phyloP scores from a whole-genome alignment of 2,329 filamentous ascomycete species.

The Penicillium sumatraense region DNA sequence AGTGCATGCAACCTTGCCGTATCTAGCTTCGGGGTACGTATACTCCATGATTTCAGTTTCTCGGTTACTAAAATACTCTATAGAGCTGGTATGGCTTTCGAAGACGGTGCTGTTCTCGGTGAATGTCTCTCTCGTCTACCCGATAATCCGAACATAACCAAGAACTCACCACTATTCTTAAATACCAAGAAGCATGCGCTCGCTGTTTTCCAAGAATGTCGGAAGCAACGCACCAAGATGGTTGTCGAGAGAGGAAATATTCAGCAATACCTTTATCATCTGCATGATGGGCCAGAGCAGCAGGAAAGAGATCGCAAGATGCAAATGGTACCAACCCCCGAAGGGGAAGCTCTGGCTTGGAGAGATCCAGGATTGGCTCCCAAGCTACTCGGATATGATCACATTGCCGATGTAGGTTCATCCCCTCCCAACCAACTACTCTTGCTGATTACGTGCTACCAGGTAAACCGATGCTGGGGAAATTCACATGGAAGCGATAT shows the following conservation, averaged over 20 bases:
- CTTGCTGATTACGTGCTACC: not conserved
- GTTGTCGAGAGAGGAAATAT: slow-evolving; percentile 64
- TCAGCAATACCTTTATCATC: slow-evolving; percentile 66
- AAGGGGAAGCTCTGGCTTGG: slow-evolving; percentile 50
- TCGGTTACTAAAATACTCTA: slow-evolving; percentile 13
- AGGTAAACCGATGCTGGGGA: slow-evolving; percentile 19
- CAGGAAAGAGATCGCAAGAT: slow-evolving; percentile 56
- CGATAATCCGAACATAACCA: slow-evolving; percentile 38
- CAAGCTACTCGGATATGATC: slow-evolving; percentile 47
- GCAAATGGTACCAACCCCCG: slow-evolving; percentile 40
- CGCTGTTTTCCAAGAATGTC: slow-evolving; percentile 59
- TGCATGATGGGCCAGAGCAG: slow-evolving; percentile 64
- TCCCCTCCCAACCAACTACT: not conserved
- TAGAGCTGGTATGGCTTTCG: slow-evolving; percentile 64
- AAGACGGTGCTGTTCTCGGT: slow-evolving; percentile 63
- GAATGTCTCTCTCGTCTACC: slow-evolving; percentile 57
- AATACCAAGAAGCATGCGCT: slow-evolving; percentile 42
- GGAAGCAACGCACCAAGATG: slow-evolving; percentile 62
- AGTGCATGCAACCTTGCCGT: slow-evolving; percentile 68
- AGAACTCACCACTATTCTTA: slow-evolving; percentile 26
- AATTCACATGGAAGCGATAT: not conserved
- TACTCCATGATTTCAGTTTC: not conserved
- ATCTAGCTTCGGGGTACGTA: slow-evolving; percentile 55
- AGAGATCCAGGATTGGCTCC: slow-evolving; percentile 46
- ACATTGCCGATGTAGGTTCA: slow-evolving; percentile 40